These are phyloP conservation scores for Smittium culicis DNA, from an alignment of 371 early-diverging fungal genomes.

Conservation along the genomic window DNA sequence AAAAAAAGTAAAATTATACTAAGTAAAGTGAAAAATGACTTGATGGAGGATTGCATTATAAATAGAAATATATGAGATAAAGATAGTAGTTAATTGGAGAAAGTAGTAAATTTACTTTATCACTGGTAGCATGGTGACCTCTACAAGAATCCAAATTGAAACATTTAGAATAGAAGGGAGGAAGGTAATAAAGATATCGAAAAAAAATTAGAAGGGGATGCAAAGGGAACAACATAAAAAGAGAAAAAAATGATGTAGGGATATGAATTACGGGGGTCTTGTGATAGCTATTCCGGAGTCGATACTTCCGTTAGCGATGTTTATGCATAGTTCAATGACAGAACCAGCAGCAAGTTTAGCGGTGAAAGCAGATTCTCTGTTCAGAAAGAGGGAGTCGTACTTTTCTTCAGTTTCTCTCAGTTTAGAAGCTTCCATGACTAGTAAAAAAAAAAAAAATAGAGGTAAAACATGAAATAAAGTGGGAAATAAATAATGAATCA, in stretches of 20 bases:
- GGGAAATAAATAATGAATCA: background rate
- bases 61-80: background rate
- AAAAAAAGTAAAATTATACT: too few species aligned
- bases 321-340: constrained; percentile 51
- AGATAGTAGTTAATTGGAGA: background rate
- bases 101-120: constrained; percentile 30
- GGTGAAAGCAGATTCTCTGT: constrained; percentile 42
- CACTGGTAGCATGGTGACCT: constrained; percentile 78
- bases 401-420: constrained; percentile 27
- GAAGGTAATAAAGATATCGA: background rate
- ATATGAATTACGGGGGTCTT: constrained; percentile 44
- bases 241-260: background rate
- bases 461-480: background rate
- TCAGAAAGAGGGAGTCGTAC: constrained; percentile 58
- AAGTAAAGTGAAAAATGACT: too few species aligned
- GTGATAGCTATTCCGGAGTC: constrained; percentile 72
- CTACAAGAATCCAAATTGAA: background rate
- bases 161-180: background rate
- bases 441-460: too few species aligned
- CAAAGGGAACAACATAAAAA: too few species aligned
- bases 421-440: constrained; percentile 16
- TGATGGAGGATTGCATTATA: too few species aligned
- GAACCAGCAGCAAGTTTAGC: constrained; percentile 58
- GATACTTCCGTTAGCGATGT: constrained; percentile 46
- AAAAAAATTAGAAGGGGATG: background rate